phyloP scores from a whole-genome alignment of 2,329 filamentous ascomycete genomes.

The Daldinia sp. region DNA sequence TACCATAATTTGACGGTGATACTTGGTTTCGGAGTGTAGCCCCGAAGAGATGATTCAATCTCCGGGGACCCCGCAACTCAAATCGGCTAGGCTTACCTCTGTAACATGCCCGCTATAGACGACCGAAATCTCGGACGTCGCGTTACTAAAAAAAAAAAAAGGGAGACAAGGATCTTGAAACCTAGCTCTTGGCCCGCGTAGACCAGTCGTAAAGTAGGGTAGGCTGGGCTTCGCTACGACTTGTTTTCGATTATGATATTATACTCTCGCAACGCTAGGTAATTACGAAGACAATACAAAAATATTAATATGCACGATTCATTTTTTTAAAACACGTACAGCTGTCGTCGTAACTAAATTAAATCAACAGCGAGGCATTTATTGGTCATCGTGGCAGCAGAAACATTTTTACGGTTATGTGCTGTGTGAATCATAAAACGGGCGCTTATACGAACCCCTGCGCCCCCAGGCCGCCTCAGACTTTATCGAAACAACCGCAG shows the following conservation, averaged over 20 bases:
- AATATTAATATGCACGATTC: background rate
- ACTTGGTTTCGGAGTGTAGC: background rate
- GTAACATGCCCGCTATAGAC: slow-evolving; percentile 5
- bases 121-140: slow-evolving; percentile 8
- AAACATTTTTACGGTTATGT: background rate
- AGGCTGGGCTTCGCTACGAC: background rate
- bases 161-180: slow-evolving; percentile 34
- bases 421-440: background rate
- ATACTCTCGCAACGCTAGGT: background rate
- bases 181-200: slow-evolving; percentile 11
- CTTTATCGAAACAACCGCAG: slow-evolving; percentile 36
- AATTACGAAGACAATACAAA: background rate
- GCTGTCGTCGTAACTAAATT: background rate
- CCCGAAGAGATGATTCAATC: slow-evolving; percentile 14
- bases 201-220: background rate
- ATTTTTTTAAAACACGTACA: background rate
- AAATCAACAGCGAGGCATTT: background rate
- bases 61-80: background rate
- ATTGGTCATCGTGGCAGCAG: background rate
- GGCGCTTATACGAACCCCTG: slow-evolving; percentile 25
- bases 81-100: slow-evolving; percentile 21
- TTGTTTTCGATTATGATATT: background rate
- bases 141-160: slow-evolving; percentile 8
- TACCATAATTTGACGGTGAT: background rate
- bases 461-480: slow-evolving; percentile 30